phyloP scores from a whole-genome alignment of 2,329 filamentous ascomycete species.

The Shiraia sp. region DNA sequence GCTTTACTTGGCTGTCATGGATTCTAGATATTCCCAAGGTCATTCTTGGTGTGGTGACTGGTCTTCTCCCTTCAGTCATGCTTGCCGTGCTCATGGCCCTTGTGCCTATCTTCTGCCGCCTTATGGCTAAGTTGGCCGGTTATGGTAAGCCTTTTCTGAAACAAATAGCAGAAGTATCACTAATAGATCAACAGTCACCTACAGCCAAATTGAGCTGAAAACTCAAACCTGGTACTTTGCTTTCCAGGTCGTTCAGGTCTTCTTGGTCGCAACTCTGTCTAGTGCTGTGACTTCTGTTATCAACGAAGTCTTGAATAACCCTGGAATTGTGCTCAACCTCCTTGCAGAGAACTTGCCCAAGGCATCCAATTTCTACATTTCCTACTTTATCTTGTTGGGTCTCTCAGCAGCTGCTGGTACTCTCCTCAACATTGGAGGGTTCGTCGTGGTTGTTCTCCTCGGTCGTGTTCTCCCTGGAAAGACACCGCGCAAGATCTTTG shows the following conservation, averaged over 20 bases:
- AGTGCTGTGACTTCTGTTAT: slow-evolving; percentile 71
- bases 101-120: slow-evolving; percentile 49
- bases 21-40: slow-evolving; percentile 47
- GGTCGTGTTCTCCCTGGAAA: slow-evolving; percentile 60
- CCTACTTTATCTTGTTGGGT: slow-evolving; percentile 92
- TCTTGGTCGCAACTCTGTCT: slow-evolving; percentile 81
- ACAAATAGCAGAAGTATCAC: no score
- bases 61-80: slow-evolving; percentile 49
- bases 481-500: slow-evolving; percentile 53
- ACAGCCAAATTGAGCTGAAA: slow-evolving; percentile 63
- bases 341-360: slow-evolving; percentile 77
- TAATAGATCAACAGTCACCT: slow-evolving; percentile 32
- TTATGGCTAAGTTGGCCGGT: slow-evolving; percentile 44
- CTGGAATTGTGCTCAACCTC: slow-evolving; percentile 62
- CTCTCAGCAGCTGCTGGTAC: slow-evolving; percentile 35
- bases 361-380: slow-evolving; percentile 92
- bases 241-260: slow-evolving; percentile 93
- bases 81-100: slow-evolving; percentile 51
- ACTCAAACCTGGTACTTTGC: slow-evolving; percentile 92
- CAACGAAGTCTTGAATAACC: slow-evolving; percentile 63
- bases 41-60: slow-evolving; percentile 51
- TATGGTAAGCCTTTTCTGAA: slow-evolving; percentile 18
- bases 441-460: slow-evolving; percentile 84
- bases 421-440: slow-evolving; percentile 76
- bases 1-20: slow-evolving; percentile 47